These are phyloP conservation scores for Hemileccinum impolitum DNA, from an alignment of 768 basidiomycete genomes.

Conservation along the genomic window DNA sequence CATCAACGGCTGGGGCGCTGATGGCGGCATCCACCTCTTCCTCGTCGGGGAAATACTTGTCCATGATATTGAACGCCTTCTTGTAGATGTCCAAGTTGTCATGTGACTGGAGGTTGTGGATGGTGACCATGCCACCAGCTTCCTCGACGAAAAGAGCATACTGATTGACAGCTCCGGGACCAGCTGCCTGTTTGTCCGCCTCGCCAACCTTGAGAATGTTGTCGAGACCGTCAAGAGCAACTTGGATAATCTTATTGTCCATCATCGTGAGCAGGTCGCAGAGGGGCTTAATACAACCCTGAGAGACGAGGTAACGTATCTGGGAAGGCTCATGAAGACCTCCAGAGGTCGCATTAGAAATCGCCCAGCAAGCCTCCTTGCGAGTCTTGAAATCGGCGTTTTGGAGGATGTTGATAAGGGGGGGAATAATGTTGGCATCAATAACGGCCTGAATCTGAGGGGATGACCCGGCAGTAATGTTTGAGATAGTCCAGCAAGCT, in stretches of 20 bases:
- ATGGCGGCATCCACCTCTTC: constrained; percentile 88
- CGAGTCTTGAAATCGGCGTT: constrained; percentile 99
- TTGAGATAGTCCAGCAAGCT: constrained; percentile 99
- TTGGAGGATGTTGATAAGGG: constrained; percentile 95
- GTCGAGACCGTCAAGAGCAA: constrained; percentile 96
- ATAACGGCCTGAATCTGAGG: constrained; percentile 97
- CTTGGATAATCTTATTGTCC: constrained; percentile 99
- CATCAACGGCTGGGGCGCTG: constrained; percentile 69
- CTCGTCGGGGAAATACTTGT: constrained; percentile 98
- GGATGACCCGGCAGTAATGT: constrained; percentile 95
- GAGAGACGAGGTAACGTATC: constrained; percentile 95
- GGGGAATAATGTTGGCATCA: constrained; percentile 97
- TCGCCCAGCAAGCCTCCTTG: constrained; percentile 99
- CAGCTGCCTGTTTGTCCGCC: constrained; percentile 80
- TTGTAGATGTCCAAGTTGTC: constrained; percentile 99
- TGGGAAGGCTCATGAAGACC: constrained; percentile 95
- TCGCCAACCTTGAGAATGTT: constrained; percentile 98
- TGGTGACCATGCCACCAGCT: constrained; percentile 97
- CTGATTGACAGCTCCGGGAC: constrained; percentile 82
- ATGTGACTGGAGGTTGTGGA: constrained; percentile 98
- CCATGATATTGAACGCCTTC: constrained; percentile 98
- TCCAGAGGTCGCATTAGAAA: constrained; percentile 98
- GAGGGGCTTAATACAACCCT: constrained; percentile 98
- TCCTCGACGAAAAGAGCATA: constrained; percentile 96
- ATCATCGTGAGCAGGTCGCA: constrained; percentile 96